phyloP scores from a whole-genome alignment of 1,284 basidiomycete genomes.

The Microbotryum silenes-acaulis region DNA sequence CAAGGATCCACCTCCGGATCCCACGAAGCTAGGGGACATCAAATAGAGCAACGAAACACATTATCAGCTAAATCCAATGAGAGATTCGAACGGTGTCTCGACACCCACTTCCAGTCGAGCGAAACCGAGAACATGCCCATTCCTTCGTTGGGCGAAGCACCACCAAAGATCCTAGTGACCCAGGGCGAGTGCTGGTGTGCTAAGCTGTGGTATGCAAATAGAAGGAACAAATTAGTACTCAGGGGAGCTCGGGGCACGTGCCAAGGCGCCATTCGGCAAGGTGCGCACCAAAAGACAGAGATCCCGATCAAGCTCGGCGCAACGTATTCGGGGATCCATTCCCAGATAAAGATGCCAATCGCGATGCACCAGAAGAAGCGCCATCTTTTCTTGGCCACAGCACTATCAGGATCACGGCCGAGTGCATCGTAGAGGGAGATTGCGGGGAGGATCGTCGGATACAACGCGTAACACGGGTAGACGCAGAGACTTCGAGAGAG shows the following conservation, averaged over 20 bases:
- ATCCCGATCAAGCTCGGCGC: conserved; percentile 34
- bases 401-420: conserved; percentile 46
- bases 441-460: conserved; percentile 41
- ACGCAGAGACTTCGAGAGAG: conserved; percentile 25
- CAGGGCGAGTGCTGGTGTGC: conserved; percentile 50
- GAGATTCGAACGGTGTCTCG: no score
- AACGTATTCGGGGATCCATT: conserved; percentile 48
- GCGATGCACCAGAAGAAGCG: conserved; percentile 36
- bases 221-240: no score
- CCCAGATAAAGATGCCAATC: conserved; percentile 35
- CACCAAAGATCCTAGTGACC: conserved; percentile 59
- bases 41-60: no score
- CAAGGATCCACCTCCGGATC: conserved; percentile 29
- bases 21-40: conserved; percentile 10
- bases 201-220: conserved; percentile 38
- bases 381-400: conserved; percentile 32
- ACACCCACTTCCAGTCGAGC: conserved; percentile 46
- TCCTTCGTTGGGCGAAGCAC: conserved; percentile 57
- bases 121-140: conserved; percentile 49
- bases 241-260: no score
- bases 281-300: conserved; percentile 47
- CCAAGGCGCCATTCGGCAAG: no score
- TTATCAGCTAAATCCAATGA: no score
- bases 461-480: conserved; percentile 31
- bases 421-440: conserved; percentile 54